phyloP scores from a whole-genome alignment of 805 yeast genomes.

The Kluyveromyces aestuarii region DNA sequence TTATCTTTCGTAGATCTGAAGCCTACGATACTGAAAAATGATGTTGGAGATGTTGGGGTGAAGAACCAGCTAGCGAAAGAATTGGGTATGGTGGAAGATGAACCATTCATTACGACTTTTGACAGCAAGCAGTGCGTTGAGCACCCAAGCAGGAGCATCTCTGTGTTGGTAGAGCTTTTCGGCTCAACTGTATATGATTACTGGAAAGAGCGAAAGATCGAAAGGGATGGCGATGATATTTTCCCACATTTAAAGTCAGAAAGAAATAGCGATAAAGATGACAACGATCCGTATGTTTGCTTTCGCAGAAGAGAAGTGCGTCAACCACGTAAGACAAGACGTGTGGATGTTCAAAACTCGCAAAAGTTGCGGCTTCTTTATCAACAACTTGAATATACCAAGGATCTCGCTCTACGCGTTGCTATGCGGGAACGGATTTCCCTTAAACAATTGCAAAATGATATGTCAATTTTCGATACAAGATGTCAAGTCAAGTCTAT shows the following conservation, averaged over 20 bases:
- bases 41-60: conserved; percentile 39
- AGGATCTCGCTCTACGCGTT: conserved; percentile 56
- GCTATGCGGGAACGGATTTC: conserved; percentile 55
- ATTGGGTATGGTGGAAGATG: conserved; percentile 32
- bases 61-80: conserved; percentile 50
- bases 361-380: conserved; percentile 71
- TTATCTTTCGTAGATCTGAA: conserved; percentile 61
- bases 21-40: conserved; percentile 36
- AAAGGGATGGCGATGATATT: conserved; percentile 57
- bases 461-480: conserved; percentile 58
- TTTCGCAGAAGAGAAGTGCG: conserved; percentile 93
- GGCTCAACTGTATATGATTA: conserved; percentile 68
- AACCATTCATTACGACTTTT: conserved; percentile 51
- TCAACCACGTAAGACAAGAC: conserved; percentile 90
- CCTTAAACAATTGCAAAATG: conserved; percentile 50
- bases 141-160: conserved; percentile 36
- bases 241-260: conserved; percentile 76
- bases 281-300: conserved; percentile 88
- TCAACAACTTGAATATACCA: conserved; percentile 68
- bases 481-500: conserved; percentile 63
- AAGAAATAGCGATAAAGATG: conserved; percentile 82
- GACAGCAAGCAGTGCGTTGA: conserved; percentile 29
- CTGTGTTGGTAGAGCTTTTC: conserved; percentile 41
- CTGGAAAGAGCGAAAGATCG: conserved; percentile 71
- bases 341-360: conserved; percentile 85